Conservation (phyloP, 129 eudicot species). For the Centaurea solstitialis region DNA sequence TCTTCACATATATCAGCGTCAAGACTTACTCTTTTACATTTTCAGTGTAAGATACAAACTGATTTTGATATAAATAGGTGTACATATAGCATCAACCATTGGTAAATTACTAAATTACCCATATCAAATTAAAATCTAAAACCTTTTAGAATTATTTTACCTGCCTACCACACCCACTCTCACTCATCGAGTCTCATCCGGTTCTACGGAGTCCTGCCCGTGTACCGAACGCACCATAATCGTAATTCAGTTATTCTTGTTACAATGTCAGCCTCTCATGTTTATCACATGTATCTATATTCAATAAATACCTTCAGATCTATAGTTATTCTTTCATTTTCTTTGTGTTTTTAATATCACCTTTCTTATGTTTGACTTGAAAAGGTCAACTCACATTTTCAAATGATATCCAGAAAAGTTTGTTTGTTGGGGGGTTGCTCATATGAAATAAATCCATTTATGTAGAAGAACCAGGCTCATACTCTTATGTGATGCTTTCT, state of each 20-base stretch:
- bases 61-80: neutral
- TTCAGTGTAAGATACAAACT: neutral
- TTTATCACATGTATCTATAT: conserved; percentile 19
- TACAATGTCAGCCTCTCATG: conserved; percentile 37
- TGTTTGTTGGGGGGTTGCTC: conserved; percentile 23
- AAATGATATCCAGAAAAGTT: conserved; percentile 18
- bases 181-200: neutral
- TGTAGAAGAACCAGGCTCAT: neutral
- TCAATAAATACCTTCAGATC: conserved; percentile 16
- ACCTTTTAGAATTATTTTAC: neutral
- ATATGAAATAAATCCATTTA: conserved; percentile 20
- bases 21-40: neutral
- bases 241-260: conserved; percentile 10
- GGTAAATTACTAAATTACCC: neutral
- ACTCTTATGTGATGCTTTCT: too few species aligned
- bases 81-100: neutral
- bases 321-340: conserved; percentile 25
- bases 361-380: conserved; percentile 15
- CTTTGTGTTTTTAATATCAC: conserved; percentile 10
- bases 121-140: neutral
- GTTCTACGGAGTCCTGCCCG: too few species aligned
- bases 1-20: neutral
- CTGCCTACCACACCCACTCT: neutral
- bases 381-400: conserved; percentile 13
- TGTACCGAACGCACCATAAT: neutral